These are phyloP conservation scores for Leccinellum albellum DNA, from an alignment of 768 basidiomycete genomes.

Conservation along the genomic window DNA sequence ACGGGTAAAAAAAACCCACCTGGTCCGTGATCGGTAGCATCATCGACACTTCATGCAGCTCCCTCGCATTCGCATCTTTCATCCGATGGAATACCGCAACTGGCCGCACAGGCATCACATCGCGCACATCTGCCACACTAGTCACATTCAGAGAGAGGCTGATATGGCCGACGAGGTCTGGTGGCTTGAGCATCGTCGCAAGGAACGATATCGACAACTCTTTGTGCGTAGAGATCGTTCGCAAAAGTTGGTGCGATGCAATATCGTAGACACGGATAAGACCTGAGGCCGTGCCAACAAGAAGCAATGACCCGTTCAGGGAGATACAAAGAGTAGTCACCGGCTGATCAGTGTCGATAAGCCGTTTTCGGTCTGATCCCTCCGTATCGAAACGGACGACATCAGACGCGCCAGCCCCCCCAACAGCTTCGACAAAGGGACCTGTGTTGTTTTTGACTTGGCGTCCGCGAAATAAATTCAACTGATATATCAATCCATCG, in stretches of 20 bases:
- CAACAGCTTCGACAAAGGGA: slow-evolving; percentile 60
- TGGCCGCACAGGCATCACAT: slow-evolving; percentile 62
- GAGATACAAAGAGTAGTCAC: slow-evolving; percentile 77
- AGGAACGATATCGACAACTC: slow-evolving; percentile 69
- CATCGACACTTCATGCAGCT: slow-evolving; percentile 67
- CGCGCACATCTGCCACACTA: slow-evolving; percentile 39
- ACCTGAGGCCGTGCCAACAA: slow-evolving; percentile 78
- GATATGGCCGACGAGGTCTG: slow-evolving; percentile 81
- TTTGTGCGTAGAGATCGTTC: slow-evolving; percentile 72
- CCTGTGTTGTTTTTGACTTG: slow-evolving; percentile 48
- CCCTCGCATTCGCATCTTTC: slow-evolving; percentile 61
- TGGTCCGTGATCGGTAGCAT: slow-evolving; percentile 48
- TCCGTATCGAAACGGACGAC: slow-evolving; percentile 65
- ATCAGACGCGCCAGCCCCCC: slow-evolving; percentile 68
- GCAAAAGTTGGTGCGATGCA: slow-evolving; percentile 84
- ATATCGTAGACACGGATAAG: slow-evolving; percentile 80
- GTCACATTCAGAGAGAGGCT: slow-evolving; percentile 46
- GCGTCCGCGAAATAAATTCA: slow-evolving; percentile 69
- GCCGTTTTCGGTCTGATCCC: slow-evolving; percentile 47
- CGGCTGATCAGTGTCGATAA: slow-evolving; percentile 69
- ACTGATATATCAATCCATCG: slow-evolving; percentile 73
- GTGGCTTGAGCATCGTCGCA: slow-evolving; percentile 77
- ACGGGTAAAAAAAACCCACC: slow-evolving; percentile 28
- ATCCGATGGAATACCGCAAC: slow-evolving; percentile 71
- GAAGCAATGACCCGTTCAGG: slow-evolving; percentile 66